Evolutionary conservation across 1,284 basidiomycete species (phyloP), one percentile per base, ranked within the genome.

Genomic region (Blastosporella zonata): DNA sequence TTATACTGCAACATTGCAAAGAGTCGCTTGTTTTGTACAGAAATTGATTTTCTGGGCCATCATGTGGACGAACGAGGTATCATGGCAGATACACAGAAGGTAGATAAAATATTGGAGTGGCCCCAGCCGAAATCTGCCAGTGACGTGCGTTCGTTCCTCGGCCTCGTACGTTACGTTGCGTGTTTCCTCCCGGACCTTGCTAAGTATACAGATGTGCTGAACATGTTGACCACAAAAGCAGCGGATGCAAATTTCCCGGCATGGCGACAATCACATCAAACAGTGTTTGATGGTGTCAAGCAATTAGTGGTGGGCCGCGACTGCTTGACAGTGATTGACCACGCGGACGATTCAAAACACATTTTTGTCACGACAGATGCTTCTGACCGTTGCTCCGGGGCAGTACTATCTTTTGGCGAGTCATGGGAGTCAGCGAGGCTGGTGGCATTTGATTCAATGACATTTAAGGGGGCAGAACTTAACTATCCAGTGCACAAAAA

Each of bases 401-500:
- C 60, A 0, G 55, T 66, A 12, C 55, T 67, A 2, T 44, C 43
- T 6, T 44, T 44, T 25, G 43, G 31, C n/a, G 31, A 44, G 0
- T 56, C 56, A 18, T 61, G 59, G 57, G 59, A 64, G 22, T 58
- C 59, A 2, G 61, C 62, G 0, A 41, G 58, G 1, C 66, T 63
- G 0, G 66, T 69, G 0, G 63, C 65, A 0, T 70, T 55, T 35
- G 62, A 66, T 23, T 67, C 61, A 0, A 42, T 43, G 20, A 54
- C 60, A 22, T 56, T 70, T 25, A 65, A 61, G 10, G 44, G 52
- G 1, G 62, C 68, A 0, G 54, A 69, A 44, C 29, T 59, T 2
- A 66, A 67, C 46, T 69, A 68, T 50, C 56, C 61, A n/a, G 59
- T 66, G 2, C 65, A 68, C 45, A 60, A 71, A 53, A 64, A 70